Conservation (phyloP, 1,284 basidiomycete genomes). For the Tylopilus sp. region DNA sequence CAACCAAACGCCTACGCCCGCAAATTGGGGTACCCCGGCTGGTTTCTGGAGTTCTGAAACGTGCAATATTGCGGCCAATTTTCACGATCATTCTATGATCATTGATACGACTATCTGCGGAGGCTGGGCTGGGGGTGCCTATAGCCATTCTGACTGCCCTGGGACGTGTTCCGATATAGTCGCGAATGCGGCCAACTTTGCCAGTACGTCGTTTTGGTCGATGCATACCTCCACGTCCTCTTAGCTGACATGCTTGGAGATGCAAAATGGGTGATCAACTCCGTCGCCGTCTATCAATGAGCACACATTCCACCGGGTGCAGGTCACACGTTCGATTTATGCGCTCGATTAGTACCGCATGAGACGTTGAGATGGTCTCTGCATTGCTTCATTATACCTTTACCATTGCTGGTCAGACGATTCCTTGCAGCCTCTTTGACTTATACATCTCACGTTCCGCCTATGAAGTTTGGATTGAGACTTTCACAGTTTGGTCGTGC, state of each 20-base stretch:
- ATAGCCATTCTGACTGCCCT: constrained; percentile 55
- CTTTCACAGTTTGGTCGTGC: background rate
- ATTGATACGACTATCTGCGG: constrained; percentile 63
- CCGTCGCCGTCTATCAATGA: constrained; percentile 9
- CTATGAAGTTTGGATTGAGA: background rate
- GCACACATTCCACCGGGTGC: background rate
- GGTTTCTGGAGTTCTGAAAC: constrained; percentile 60
- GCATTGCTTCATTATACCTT: background rate
- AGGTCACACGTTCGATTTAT: background rate
- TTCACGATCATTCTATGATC: constrained; percentile 63
- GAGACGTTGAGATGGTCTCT: background rate
- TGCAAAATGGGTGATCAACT: constrained; percentile 47
- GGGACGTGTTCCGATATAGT: constrained; percentile 67
- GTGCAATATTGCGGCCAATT: constrained; percentile 65
- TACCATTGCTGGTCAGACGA: too few species aligned
- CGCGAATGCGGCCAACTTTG: constrained; percentile 58
- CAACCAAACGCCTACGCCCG: constrained; percentile 51
- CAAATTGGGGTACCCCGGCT: constrained; percentile 60
- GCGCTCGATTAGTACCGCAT: background rate
- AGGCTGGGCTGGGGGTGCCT: constrained; percentile 57
- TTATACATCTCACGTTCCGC: background rate
- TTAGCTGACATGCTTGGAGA: constrained; percentile 30
- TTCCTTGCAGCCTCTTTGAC: too few species aligned
- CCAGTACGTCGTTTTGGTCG: constrained; percentile 37
- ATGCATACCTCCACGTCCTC: background rate